Evolutionary conservation across 2,329 filamentous ascomycete genomes (phyloP).

Genomic region (Dactylellina parvicollis): DNA sequence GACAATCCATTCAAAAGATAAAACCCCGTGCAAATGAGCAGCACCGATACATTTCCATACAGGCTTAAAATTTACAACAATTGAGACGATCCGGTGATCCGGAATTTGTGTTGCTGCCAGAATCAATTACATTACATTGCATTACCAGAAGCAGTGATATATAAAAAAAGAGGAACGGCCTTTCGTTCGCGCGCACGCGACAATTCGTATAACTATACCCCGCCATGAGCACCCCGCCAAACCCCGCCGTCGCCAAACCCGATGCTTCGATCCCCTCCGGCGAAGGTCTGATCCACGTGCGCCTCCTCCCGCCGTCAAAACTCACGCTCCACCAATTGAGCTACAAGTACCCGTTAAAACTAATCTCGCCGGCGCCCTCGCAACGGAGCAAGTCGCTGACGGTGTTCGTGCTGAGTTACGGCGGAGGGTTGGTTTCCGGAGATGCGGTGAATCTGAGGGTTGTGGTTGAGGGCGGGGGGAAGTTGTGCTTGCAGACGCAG

Average conservation of each 20-base stretch:
- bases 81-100: slow-evolving; percentile 29
- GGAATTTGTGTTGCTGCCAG: slow-evolving; percentile 39
- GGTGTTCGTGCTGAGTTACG: slow-evolving; percentile 92
- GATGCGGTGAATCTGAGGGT: slow-evolving; percentile 76
- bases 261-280: slow-evolving; percentile 67
- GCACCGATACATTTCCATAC: neutral
- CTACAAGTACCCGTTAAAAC: slow-evolving; percentile 94
- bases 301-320: slow-evolving; percentile 73
- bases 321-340: slow-evolving; percentile 77
- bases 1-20: neutral
- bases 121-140: neutral
- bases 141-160: neutral
- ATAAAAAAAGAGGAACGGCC: too few relatives aligned
- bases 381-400: slow-evolving; percentile 73
- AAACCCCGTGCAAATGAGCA: neutral
- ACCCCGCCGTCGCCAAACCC: neutral
- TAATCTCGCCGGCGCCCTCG: slow-evolving; percentile 77
- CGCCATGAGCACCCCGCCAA: slow-evolving; percentile 17
- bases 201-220: neutral
- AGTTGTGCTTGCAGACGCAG: slow-evolving; percentile 60
- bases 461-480: slow-evolving; percentile 53
- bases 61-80: slow-evolving; percentile 20
- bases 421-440: slow-evolving; percentile 88
- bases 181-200: too few relatives aligned
- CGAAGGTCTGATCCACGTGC: slow-evolving; percentile 78